Percentiles rank a stretch among this genome's conserved stretches.
phyloP scores from a whole-genome alignment of 352 stramenopile species.

The Phytopythium mirpurense region DNA sequence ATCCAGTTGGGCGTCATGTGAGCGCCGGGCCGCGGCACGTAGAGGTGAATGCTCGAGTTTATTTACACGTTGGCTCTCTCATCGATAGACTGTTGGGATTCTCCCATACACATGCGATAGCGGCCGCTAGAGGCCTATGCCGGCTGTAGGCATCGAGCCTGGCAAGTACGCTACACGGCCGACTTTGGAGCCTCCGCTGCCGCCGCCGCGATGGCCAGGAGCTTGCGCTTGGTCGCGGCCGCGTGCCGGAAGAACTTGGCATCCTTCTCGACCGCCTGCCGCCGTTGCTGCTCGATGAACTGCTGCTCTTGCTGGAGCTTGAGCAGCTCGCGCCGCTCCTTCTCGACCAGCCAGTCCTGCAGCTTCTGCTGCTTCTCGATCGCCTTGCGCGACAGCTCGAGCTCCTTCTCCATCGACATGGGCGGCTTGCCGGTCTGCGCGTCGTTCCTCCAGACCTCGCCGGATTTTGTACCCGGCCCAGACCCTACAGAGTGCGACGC shows the following conservation, averaged over 20 bases:
- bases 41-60: background rate
- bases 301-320: conserved; percentile 79
- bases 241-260: conserved; percentile 78
- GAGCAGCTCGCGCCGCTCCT: conserved; percentile 79
- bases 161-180: background rate
- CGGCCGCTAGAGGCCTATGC: too few relatives aligned
- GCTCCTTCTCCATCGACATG: conserved; percentile 52
- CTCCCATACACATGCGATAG: too few relatives aligned
- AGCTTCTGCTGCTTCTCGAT: conserved; percentile 89
- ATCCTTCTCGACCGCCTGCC: conserved; percentile 53
- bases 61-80: conserved; percentile 1
- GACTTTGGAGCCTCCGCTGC: background rate
- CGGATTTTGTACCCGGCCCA: background rate
- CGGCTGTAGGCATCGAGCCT: too few relatives aligned
- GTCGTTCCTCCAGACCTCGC: conserved; percentile 46
- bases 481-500: background rate
- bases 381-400: conserved; percentile 66
- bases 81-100: too few relatives aligned
- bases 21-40: conserved; percentile 10
- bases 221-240: conserved; percentile 64
- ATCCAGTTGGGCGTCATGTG: conserved; percentile 39
- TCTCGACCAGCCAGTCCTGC: conserved; percentile 87
- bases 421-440: conserved; percentile 14
- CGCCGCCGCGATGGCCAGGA: conserved; percentile 15
- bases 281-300: conserved; percentile 69